A percentile compares a stretch with the other conserved stretches of the same genome.
phyloP scores from a whole-genome alignment of 2,329 filamentous ascomycete genomes.

The Aaosphaeria pasadenensis region DNA sequence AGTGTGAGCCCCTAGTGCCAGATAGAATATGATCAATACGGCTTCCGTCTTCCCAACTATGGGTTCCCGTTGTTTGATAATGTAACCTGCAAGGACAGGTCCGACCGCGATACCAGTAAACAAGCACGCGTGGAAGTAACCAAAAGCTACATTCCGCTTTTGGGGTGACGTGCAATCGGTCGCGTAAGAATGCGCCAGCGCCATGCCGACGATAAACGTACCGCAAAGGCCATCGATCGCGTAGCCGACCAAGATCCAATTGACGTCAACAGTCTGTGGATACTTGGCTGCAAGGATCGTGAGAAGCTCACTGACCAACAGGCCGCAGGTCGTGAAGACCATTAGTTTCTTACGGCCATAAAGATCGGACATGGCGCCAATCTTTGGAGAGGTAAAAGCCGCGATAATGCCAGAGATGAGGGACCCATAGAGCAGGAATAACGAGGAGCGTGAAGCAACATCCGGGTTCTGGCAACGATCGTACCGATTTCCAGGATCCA shows the following conservation, averaged over 20 bases:
- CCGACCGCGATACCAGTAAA: conserved; percentile 88
- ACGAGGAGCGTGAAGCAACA: conserved; percentile 72
- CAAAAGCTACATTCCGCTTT: conserved; percentile 77
- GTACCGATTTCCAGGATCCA: conserved; percentile 38
- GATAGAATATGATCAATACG: conserved; percentile 80
- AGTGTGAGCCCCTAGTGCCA: conserved; percentile 68
- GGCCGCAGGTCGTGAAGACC: conserved; percentile 70
- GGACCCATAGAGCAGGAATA: conserved; percentile 74
- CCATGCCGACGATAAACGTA: conserved; percentile 81
- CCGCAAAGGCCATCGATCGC: conserved; percentile 80
- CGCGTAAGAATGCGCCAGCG: conserved; percentile 79
- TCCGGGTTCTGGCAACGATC: conserved; percentile 74
- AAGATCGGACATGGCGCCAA: conserved; percentile 83
- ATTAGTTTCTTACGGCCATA: conserved; percentile 77
- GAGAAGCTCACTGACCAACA: conserved; percentile 69
- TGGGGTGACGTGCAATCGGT: conserved; percentile 84
- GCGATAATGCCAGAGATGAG: conserved; percentile 74
- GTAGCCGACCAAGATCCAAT: conserved; percentile 74
- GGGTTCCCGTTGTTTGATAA: conserved; percentile 58
- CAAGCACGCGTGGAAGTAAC: conserved; percentile 84
- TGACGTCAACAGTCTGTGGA: conserved; percentile 69
- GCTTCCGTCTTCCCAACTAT: conserved; percentile 59
- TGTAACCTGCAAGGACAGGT: conserved; percentile 74
- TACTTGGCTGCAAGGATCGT: conserved; percentile 76
- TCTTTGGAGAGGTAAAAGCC: conserved; percentile 75